A percentile compares a stretch with the other conserved stretches of the same genome.
These are phyloP conservation scores for Termitomyces sp. DNA, from an alignment of 1,284 basidiomycete genomes.

Conservation along the genomic window DNA sequence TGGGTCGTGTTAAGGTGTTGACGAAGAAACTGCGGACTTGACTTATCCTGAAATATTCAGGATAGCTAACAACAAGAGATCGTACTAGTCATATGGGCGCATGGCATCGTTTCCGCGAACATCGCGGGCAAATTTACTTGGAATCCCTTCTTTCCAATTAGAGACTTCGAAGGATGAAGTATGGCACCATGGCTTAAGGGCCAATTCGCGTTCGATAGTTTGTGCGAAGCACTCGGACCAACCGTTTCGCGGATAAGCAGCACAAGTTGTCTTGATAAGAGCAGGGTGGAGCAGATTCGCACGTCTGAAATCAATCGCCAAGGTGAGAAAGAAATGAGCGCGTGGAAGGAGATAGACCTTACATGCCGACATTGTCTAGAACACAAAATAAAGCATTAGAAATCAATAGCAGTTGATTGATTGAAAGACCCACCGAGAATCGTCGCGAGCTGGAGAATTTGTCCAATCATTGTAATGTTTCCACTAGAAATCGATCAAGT, in stretches of 20 bases:
- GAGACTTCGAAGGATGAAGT: constrained; percentile 44
- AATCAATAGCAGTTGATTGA: not conserved
- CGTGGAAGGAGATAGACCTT: constrained; percentile 15
- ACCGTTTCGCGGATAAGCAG: constrained; percentile 38
- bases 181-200: constrained; percentile 50
- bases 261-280: constrained; percentile 39
- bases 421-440: constrained; percentile 35
- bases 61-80: not conserved
- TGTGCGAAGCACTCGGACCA: constrained; percentile 44
- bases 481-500: constrained; percentile 25
- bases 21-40: too few species aligned
- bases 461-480: constrained; percentile 49
- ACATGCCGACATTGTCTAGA: constrained; percentile 44
- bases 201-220: constrained; percentile 44
- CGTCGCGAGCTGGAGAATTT: constrained; percentile 48
- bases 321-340: constrained; percentile 1
- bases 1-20: not conserved
- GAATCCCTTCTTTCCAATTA: constrained; percentile 38
- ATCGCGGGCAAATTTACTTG: constrained; percentile 45
- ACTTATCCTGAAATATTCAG: not conserved
- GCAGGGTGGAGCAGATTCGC: constrained; percentile 40
- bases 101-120: constrained; percentile 42
- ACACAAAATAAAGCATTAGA: constrained; percentile 4
- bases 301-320: constrained; percentile 25
- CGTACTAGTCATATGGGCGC: constrained; percentile 30